A percentile compares a stretch with the other conserved stretches of the same genome.
phyloP scores from a whole-genome alignment of 306 rosid genomes.

The Corylus heterophylla region DNA sequence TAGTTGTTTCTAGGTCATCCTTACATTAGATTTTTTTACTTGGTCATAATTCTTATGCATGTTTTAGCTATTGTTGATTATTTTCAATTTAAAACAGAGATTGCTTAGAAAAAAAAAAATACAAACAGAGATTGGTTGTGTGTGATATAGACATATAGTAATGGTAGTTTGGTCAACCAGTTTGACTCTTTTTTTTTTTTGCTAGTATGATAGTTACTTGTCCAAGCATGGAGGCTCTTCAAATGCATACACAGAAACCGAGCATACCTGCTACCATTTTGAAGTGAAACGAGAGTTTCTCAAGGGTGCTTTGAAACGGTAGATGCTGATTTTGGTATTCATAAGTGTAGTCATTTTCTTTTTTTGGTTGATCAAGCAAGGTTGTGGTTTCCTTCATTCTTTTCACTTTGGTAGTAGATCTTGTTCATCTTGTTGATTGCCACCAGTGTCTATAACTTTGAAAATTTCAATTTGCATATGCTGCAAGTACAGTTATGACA shows the following conservation, averaged over 20 bases:
- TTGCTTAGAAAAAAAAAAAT: neutral
- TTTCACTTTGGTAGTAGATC: constrained; percentile 24
- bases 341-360: constrained; percentile 17
- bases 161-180: constrained; percentile 28
- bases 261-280: constrained; percentile 96
- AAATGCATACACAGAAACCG: constrained; percentile 91
- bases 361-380: constrained; percentile 23
- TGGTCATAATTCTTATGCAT: neutral
- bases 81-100: constrained; percentile 16
- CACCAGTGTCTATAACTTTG: constrained; percentile 8
- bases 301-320: constrained; percentile 90
- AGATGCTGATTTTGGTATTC: constrained; percentile 27
- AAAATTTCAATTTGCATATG: constrained; percentile 3
- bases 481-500: neutral
- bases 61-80: constrained; percentile 4
- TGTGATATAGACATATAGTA: constrained; percentile 18
- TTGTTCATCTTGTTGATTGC: neutral
- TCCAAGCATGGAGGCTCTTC: constrained; percentile 98
- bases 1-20: neutral
- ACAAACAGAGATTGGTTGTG: constrained; percentile 5
- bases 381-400: constrained; percentile 23
- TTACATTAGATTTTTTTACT: neutral
- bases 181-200: constrained; percentile 48
- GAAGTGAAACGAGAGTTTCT: constrained; percentile 89
- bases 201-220: constrained; percentile 95